Evolutionary conservation across 1,139 yeast species (phyloP), one percentile per base, ranked within the genome.

Genomic region (Suhomyces bribrorum): DNA sequence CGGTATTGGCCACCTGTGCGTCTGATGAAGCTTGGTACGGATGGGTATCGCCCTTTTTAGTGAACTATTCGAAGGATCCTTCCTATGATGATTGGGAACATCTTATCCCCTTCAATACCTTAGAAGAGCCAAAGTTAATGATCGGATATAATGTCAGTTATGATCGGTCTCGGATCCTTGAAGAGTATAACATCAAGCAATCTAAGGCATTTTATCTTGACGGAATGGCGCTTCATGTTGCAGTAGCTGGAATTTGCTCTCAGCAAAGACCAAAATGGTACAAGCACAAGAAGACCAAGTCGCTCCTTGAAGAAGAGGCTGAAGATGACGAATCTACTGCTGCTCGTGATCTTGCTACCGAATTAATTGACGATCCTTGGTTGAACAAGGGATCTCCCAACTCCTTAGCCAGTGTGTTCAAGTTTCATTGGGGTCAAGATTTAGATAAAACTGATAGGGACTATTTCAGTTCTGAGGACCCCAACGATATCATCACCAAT

Each of bases 191-290:
- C 50, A 57, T 92, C 26, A 61, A 69, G 27, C 77, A 73, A 34
- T 72, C 95, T 0, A 79, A 83, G 51, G 86, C 86, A 2, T 89
- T 88, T 59, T 94, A 70, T 53, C 50, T 94, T 40, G 99, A 94
- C 59, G 92, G 96, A 1, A 86, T 92, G 92, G 83, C 97, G 1
- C 66, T 94, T 16, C 98, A 94, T 62, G 82, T 90, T 26, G 95
- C 97, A 0, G 81, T 82, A 1, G 82, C 86, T 36, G 99, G 99
- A 0, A 84, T 94, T 75, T 87, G 97, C 56, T 86, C 97, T 1
- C 81, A 88, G 49, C 98, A 94, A 56, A 66, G 97, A 44, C 85
- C 90, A 0, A 70, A 75, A 16, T 94, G 94, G 89, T 64, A 79
- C 54, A 81, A 80, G 47, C 81, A 77, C 54, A 75, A 73, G 41